Base-by-base conservation (phyloP, 164 flowering plant species). In the Kingdonia uniflora region DNA sequence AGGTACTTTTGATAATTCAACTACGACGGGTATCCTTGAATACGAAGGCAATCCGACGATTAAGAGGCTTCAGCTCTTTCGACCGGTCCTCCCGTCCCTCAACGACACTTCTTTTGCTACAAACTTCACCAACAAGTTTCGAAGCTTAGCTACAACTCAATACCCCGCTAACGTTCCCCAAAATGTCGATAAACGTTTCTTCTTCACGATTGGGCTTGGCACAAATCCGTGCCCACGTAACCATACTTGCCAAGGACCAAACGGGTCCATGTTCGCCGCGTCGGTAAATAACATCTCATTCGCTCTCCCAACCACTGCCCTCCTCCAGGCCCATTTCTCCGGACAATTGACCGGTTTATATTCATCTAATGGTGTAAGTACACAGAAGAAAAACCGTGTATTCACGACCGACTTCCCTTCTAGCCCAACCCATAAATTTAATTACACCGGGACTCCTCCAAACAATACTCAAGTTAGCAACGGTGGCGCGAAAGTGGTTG, bases 401-500 rank as follows among this genome's bases (percentile, higher is more conserved):
- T 29, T 29, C 8, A 58, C 74, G 5, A 39, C 73, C 4, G 71
- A 77, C 49, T 77, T 82, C 50, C 88, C 85, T 0, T 33, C 19
- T 14, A 19, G 42, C 14, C 82, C 88, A 2, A 49, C 62, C 1
- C 1, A 39, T 0, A 60, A 68, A 2, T 79, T 74, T 48, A 78
- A 83, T 49, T 80, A 80, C 67, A 83, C 84, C 0, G 90, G 84
- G 0, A 64, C 70, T 0, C 80, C 84, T 14, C 79, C 85, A 0
- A 76, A 72, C 52, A 78, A 78, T 55, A 78, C 76, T 0, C 13
- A 45, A 14, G 84, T 78, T 49, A 52, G 35, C 8, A 43, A 21
- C 38, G 70, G 62, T 42, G 82, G 76, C 3, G 78, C 90, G 0
- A 76, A 74, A 42, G 74, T 62, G 56, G 74, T 72, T 65, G 82